Evolutionary conservation across 768 basidiomycete genomes (phyloP).

Genomic region (Tulasnella sp.): DNA sequence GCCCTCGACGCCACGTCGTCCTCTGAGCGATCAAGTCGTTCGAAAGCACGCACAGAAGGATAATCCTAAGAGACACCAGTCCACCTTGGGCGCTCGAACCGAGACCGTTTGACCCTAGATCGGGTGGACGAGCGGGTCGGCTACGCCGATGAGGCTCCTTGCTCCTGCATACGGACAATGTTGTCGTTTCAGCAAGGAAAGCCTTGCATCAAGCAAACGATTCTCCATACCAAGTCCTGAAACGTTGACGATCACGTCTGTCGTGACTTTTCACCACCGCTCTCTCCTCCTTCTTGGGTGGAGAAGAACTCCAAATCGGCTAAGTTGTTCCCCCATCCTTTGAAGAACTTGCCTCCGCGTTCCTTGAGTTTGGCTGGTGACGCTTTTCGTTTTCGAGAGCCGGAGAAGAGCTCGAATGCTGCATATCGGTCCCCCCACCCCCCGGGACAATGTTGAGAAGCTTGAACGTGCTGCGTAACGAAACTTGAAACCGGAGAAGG

Average conservation of each 20-base stretch:
- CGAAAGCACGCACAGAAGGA: slow-evolving; percentile 15
- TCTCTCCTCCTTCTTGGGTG: background rate
- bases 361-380: slow-evolving; percentile 43
- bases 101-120: slow-evolving; percentile 85
- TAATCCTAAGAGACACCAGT: slow-evolving; percentile 33
- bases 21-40: too few relatives aligned
- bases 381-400: too few relatives aligned
- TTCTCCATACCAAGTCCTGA: slow-evolving; percentile 52
- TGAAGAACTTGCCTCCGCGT: slow-evolving; percentile 39
- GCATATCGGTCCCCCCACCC: too few relatives aligned
- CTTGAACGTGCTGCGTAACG: background rate
- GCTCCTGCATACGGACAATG: slow-evolving; percentile 52
- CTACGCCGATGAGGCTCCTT: slow-evolving; percentile 74
- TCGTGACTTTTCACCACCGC: too few relatives aligned
- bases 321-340: too few relatives aligned
- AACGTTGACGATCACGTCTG: slow-evolving; percentile 56
- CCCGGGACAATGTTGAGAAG: too few relatives aligned
- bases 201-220: background rate
- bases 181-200: background rate
- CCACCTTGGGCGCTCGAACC: slow-evolving; percentile 68
- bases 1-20: too few relatives aligned
- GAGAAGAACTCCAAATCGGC: slow-evolving; percentile 41
- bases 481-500: slow-evolving; percentile 53
- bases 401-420: too few relatives aligned
- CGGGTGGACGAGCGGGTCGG: slow-evolving; percentile 74